These are phyloP conservation scores for Lagenaria siceraria DNA, from an alignment of 306 rosid species.

Conservation along the genomic window DNA sequence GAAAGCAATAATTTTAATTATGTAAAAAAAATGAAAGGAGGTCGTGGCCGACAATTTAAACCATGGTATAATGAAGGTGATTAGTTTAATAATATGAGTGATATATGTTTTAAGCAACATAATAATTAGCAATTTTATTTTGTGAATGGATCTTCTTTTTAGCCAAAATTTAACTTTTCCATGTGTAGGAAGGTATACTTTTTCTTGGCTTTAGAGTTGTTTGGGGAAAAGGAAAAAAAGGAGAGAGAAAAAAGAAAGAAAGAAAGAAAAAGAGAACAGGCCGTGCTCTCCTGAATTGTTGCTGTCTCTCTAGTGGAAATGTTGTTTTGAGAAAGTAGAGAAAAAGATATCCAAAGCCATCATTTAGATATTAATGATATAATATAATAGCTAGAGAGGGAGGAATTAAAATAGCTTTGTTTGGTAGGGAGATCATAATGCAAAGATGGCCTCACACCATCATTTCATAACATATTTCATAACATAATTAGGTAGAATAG, in stretches of 20 bases:
- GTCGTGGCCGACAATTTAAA: neutral
- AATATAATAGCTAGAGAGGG: neutral
- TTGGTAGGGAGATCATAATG: neutral
- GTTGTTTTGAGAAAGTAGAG: neutral
- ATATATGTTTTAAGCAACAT: neutral
- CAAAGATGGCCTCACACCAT: neutral
- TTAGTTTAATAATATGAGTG: neutral
- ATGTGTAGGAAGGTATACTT: neutral
- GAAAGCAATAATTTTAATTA: no score
- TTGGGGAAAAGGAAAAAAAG: neutral
- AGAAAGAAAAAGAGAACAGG: neutral
- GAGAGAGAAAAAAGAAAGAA: no score
- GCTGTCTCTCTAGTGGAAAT: slow-evolving; percentile 4
- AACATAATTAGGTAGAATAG: no score
- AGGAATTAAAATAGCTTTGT: neutral
- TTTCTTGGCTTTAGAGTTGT: neutral
- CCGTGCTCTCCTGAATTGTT: neutral
- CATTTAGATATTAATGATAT: neutral
- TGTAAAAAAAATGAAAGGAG: no score
- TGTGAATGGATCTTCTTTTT: neutral
- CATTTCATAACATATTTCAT: no score
- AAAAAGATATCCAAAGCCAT: neutral
- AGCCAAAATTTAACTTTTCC: neutral
- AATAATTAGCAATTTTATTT: neutral
- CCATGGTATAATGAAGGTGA: neutral